Percentiles rank a stretch among this genome's conserved stretches.
These are phyloP conservation scores for Borealophlyctis nickersoniae DNA, from an alignment of 192 early-diverging fungal species.

Conservation along the genomic window DNA sequence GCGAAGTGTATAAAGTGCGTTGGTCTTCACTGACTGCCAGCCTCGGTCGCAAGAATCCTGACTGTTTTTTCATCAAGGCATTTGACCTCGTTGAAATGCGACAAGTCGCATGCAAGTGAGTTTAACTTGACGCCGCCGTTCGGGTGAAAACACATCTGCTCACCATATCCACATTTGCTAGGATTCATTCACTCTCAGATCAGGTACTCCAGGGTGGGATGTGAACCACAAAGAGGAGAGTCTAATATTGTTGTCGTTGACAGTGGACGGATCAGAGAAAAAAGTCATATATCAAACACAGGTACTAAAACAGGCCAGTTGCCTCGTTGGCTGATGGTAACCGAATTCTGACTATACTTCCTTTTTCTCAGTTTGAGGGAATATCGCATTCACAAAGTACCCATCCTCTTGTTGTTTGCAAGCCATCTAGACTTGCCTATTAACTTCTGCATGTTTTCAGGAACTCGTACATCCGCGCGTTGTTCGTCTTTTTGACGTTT, in stretches of 20 bases:
- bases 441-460: no score
- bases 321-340: no score
- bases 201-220: background rate
- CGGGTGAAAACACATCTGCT: background rate
- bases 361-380: slow-evolving; percentile 15
- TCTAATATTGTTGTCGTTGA: background rate
- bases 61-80: no score
- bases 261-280: slow-evolving; percentile 29
- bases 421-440: no score
- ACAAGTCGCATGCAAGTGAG: slow-evolving; percentile 23
- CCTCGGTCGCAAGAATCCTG: no score
- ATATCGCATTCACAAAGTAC: slow-evolving; percentile 29
- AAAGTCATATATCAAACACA: slow-evolving; percentile 28
- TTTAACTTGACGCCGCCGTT: background rate
- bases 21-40: no score
- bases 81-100: slow-evolving; percentile 22
- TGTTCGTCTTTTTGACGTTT: slow-evolving; percentile 19
- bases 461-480: slow-evolving; percentile 14
- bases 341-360: no score
- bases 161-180: no score
- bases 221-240: no score
- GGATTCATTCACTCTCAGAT: slow-evolving; percentile 25
- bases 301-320: no score
- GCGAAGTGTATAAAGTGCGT: slow-evolving; percentile 25
- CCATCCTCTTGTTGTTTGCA: background rate